phyloP scores from a whole-genome alignment of 2,329 filamentous ascomycete genomes.

The Rhynchosporium secalis region DNA sequence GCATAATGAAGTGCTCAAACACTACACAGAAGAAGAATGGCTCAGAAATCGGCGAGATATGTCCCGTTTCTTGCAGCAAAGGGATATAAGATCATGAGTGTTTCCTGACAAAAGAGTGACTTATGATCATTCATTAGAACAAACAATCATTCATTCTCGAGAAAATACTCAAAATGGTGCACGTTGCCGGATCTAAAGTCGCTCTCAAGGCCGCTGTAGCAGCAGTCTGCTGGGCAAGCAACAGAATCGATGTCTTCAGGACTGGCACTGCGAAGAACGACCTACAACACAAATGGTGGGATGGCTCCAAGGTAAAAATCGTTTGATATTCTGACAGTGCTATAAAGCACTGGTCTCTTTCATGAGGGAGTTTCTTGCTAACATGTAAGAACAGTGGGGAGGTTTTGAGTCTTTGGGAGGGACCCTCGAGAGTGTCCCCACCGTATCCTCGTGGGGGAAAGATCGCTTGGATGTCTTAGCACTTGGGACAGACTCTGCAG shows the following conservation, averaged over 20 bases:
- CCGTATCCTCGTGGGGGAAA: constrained; percentile 16
- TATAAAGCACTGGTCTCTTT: not conserved
- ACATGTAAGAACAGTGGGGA: constrained; percentile 9
- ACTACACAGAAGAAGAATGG: no score
- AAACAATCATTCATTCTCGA: not conserved
- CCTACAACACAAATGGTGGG: constrained; percentile 20
- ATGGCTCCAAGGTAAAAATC: constrained; percentile 5
- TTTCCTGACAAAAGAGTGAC: not conserved
- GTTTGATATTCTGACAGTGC: not conserved
- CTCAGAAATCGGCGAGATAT: no score
- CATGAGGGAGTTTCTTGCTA: not conserved
- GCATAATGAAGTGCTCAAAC: no score
- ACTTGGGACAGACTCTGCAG: constrained; percentile 15
- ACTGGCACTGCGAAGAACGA: constrained; percentile 10
- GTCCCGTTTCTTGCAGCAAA: no score
- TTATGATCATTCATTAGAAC: not conserved
- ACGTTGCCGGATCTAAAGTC: constrained; percentile 1
- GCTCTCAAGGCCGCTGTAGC: constrained; percentile 19
- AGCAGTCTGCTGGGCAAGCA: constrained; percentile 17
- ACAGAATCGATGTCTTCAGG: constrained; percentile 22
- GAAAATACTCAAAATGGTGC: not conserved
- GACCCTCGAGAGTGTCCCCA: constrained; percentile 15
- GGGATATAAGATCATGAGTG: no score
- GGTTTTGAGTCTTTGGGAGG: constrained; percentile 23
- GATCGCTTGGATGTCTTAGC: constrained; percentile 22